Evolutionary conservation across 2,329 filamentous ascomycete genomes (phyloP), one percentile per base, ranked within the genome.

Genomic region (Calonectria montana): DNA sequence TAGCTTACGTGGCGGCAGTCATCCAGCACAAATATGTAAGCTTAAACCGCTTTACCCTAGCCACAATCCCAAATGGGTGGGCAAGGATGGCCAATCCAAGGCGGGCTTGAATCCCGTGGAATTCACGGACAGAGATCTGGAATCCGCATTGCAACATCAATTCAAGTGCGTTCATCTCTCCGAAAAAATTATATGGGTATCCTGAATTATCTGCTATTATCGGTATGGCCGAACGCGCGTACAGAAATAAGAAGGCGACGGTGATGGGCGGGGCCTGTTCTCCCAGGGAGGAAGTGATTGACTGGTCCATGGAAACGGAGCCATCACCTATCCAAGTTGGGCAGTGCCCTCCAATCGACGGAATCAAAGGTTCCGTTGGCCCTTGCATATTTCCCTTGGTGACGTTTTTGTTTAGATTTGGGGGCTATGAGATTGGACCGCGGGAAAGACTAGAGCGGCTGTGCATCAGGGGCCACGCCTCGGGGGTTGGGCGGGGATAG

Each of bases 401-500:
- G 61, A 53, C 45, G 45, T 68, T 45, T 48, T 39, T 47, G 50
- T 57, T 69, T 65, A 43, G 62, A 70, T 65, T 61, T 53, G 23
- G 50, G 15, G 39, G 35, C 23, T 43, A 61, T 53, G 13, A 41
- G 25, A 70, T 70, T 70, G 67, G 67, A 35, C 31, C 25, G 31
- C 67, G 67, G 62, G 35, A 62, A 66, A 65, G 16, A 65, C 41
- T 65, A 62, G 67, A 47, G 43, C 63, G 18, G 63, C 50, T 23
- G 61, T 9, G 39, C 31, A 41, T 37, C 31, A 35, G 23, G 50
- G 31, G 62, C 43, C 41, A 57, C 15, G 45, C 21, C 16, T 53
- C 29, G 57, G 64, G 15, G 67, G 31, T 23, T 18, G 35, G 16
- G 50, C 50, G 67, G 37, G 31, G 31, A 35, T 37, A 7, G 35